A percentile compares a stretch with the other conserved stretches of the same genome.
phyloP scores from a whole-genome alignment of 495 filamentous ascomycete genomes.

The Hyaloscypha finlandica region DNA sequence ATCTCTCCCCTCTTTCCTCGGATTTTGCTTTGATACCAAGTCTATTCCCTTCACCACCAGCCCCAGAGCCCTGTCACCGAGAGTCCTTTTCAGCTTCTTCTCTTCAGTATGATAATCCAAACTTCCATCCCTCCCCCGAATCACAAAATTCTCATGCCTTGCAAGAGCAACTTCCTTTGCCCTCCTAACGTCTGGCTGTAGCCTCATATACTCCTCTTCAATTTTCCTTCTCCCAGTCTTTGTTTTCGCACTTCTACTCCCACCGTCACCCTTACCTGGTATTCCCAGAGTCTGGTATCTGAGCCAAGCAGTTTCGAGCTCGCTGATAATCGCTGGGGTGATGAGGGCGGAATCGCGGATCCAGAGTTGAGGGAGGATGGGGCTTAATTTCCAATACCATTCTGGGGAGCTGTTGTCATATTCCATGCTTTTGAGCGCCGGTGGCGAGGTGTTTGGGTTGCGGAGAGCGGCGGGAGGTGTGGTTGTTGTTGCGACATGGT shows the following conservation, averaged over 20 bases:
- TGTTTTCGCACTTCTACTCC: not conserved
- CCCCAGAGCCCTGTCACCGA: not conserved
- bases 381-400: constrained; percentile 5
- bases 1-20: not conserved
- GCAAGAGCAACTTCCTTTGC: constrained; percentile 23
- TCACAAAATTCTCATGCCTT: constrained; percentile 13
- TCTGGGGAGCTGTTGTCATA: constrained; percentile 12
- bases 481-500: no score
- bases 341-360: constrained; percentile 6
- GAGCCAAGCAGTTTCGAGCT: constrained; percentile 15
- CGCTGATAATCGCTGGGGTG: not conserved
- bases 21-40: not conserved
- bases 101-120: constrained; percentile 21
- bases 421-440: constrained; percentile 5
- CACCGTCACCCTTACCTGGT: constrained; percentile 8
- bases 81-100: not conserved
- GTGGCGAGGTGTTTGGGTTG: not conserved
- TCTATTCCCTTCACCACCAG: not conserved
- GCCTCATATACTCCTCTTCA: constrained; percentile 7
- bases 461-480: constrained; percentile 17
- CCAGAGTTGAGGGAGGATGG: constrained; percentile 21
- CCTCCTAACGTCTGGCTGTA: constrained; percentile 6
- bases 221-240: constrained; percentile 10
- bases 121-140: constrained; percentile 17
- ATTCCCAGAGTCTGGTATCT: constrained; percentile 10